Percentiles rank a stretch among this genome's conserved stretches.
Conservation (phyloP, 1,284 basidiomycete genomes). For the Coriolopsis trogii region DNA sequence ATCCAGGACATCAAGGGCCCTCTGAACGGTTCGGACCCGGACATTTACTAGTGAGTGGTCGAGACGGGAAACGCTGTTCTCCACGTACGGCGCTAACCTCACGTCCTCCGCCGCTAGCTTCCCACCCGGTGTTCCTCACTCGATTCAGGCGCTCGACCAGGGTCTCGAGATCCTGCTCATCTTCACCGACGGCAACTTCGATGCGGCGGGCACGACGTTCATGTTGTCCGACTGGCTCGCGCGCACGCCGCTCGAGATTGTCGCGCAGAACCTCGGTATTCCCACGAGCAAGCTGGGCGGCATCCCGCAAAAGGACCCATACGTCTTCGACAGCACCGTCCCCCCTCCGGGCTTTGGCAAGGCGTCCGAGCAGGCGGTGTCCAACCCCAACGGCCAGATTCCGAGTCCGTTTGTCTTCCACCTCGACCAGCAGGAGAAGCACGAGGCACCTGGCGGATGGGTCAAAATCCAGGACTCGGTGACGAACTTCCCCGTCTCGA, state of each 20-base stretch:
- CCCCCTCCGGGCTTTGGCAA: constrained; percentile 27
- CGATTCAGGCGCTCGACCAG: constrained; percentile 32
- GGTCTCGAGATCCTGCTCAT: constrained; percentile 34
- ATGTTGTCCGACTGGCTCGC: constrained; percentile 35
- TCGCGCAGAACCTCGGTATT: constrained; percentile 33
- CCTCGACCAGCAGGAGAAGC: constrained; percentile 28
- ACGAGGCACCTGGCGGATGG: constrained; percentile 30
- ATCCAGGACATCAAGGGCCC: constrained; percentile 31
- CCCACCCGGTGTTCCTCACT: constrained; percentile 31
- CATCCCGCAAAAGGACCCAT: constrained; percentile 33
- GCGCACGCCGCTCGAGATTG: constrained; percentile 31
- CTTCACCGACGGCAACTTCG: constrained; percentile 35
- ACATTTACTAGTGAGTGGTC: constrained; percentile 30
- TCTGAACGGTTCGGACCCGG: constrained; percentile 26
- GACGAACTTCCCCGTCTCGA: constrained; percentile 32
- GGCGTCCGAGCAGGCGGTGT: constrained; percentile 27
- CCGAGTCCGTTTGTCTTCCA: constrained; percentile 33
- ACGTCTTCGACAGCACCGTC: constrained; percentile 26
- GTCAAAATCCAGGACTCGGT: constrained; percentile 33
- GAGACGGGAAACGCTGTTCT: too few relatives aligned
- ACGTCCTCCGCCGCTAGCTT: too few relatives aligned
- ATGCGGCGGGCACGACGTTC: constrained; percentile 33
- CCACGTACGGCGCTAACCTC: too few relatives aligned
- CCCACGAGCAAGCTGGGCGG: constrained; percentile 23
- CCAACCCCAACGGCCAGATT: constrained; percentile 31